Percentiles rank a stretch among this genome's conserved stretches.
These are phyloP conservation scores for Penicillium sp. DNA, from an alignment of 2,329 filamentous ascomycete genomes.

Conservation along the genomic window DNA sequence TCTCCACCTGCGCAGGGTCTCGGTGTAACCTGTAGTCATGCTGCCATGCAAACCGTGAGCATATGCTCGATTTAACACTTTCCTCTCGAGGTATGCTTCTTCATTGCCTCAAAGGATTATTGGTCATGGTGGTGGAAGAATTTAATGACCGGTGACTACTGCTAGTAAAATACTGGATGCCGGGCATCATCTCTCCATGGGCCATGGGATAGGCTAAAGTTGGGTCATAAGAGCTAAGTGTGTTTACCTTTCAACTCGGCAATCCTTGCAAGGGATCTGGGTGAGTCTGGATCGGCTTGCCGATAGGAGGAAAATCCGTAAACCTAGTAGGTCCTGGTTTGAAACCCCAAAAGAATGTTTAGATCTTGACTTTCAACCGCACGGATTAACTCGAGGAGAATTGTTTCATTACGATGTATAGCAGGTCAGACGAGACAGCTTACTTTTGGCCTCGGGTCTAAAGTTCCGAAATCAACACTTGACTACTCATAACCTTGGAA, in stretches of 20 bases:
- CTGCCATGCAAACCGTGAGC: constrained; percentile 3
- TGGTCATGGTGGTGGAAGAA: neutral
- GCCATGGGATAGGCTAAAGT: neutral
- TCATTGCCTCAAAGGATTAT: neutral
- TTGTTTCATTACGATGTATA: too few species aligned
- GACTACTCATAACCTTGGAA: too few species aligned
- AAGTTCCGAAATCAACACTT: too few species aligned
- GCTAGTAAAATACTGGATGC: neutral
- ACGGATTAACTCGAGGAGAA: too few species aligned
- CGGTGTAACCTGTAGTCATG: constrained; percentile 15
- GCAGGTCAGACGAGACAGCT: too few species aligned
- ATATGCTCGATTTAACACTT: neutral
- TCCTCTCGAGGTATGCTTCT: neutral
- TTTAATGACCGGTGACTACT: neutral
- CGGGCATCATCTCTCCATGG: neutral
- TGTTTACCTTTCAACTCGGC: too few species aligned
- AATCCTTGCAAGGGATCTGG: too few species aligned
- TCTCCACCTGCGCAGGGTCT: constrained; percentile 14
- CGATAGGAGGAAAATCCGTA: neutral
- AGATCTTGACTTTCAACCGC: too few species aligned
- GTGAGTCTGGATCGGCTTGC: neutral
- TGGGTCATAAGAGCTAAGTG: neutral
- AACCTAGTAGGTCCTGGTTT: too few species aligned
- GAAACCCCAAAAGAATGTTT: too few species aligned
- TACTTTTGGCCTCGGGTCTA: too few species aligned